These are phyloP conservation scores for Penicillium flavigenum DNA, from an alignment of 495 filamentous ascomycete species.

Conservation along the genomic window DNA sequence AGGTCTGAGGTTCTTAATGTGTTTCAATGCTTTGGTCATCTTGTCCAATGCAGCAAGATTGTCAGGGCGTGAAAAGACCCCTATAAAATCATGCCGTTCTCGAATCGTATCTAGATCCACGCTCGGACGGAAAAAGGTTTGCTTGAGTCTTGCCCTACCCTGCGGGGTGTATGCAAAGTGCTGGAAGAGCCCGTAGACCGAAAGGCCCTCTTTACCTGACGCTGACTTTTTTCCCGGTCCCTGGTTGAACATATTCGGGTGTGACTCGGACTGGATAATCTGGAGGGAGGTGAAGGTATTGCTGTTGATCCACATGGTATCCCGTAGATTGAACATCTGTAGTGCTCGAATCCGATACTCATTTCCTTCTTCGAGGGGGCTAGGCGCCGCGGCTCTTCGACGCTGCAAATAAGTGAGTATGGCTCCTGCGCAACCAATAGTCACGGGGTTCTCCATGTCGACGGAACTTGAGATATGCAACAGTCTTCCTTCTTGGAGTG, in stretches of 20 bases:
- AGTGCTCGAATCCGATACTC: conserved; percentile 59
- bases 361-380: conserved; percentile 30
- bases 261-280: conserved; percentile 78
- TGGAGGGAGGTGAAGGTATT: conserved; percentile 82
- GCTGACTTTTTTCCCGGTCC: conserved; percentile 66
- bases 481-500: conserved; percentile 60
- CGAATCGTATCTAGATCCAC: conserved; percentile 64
- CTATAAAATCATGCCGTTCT: conserved; percentile 71
- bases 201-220: conserved; percentile 84
- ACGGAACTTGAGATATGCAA: conserved; percentile 71
- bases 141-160: conserved; percentile 71
- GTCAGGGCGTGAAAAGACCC: conserved; percentile 65
- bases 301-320: conserved; percentile 81
- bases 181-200: conserved; percentile 80
- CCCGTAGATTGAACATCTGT: conserved; percentile 74
- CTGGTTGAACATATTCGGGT: conserved; percentile 81
- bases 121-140: conserved; percentile 83
- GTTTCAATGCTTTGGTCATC: conserved; percentile 64
- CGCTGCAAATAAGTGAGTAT: conserved; percentile 77
- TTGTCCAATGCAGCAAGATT: conserved; percentile 58
- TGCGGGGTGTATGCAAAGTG: conserved; percentile 78
- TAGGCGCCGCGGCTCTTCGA: conserved; percentile 53
- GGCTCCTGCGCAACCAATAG: conserved; percentile 82
- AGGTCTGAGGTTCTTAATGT: conserved; percentile 76
- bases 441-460: conserved; percentile 72